Evolutionary conservation across 768 basidiomycete species (phyloP).

Genomic region (Harrya chromipes): DNA sequence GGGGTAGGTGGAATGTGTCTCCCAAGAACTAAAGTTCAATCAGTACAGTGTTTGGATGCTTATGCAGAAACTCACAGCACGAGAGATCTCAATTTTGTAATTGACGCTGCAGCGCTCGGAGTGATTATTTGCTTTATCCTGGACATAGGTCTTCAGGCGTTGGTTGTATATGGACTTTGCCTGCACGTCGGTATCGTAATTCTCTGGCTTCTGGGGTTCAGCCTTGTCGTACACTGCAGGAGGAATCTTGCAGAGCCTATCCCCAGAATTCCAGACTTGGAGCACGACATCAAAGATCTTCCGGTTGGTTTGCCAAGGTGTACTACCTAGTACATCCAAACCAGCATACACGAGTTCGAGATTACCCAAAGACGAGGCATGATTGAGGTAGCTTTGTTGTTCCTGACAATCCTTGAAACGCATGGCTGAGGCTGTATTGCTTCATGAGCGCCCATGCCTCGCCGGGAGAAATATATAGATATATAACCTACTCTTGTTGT

Average conservation of each 20-base stretch:
- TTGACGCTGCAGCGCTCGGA: conserved; percentile 91
- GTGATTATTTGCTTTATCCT: conserved; percentile 76
- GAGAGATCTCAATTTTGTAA: conserved; percentile 95
- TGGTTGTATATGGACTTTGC: conserved; percentile 53
- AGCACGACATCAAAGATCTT: conserved; percentile 72
- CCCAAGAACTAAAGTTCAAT: conserved; percentile 62
- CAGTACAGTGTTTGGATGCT: background rate
- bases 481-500: conserved; percentile 59
- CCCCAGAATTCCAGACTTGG: conserved; percentile 84
- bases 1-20: conserved; percentile 88
- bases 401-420: conserved; percentile 90
- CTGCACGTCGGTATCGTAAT: conserved; percentile 51
- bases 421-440: conserved; percentile 64
- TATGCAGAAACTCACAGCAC: conserved; percentile 56
- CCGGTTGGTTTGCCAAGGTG: conserved; percentile 88
- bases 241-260: conserved; percentile 81
- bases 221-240: conserved; percentile 61
- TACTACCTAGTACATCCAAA: conserved; percentile 85
- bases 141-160: conserved; percentile 51
- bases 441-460: background rate
- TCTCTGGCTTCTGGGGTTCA: conserved; percentile 52
- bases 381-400: conserved; percentile 72
- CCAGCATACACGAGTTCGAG: conserved; percentile 86
- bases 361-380: conserved; percentile 69
- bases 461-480: background rate